A percentile compares a stretch with the other conserved stretches of the same genome.
Evolutionary conservation across 331 rosid genomes (phyloP).

Genomic region (Pyrus hybrid): DNA sequence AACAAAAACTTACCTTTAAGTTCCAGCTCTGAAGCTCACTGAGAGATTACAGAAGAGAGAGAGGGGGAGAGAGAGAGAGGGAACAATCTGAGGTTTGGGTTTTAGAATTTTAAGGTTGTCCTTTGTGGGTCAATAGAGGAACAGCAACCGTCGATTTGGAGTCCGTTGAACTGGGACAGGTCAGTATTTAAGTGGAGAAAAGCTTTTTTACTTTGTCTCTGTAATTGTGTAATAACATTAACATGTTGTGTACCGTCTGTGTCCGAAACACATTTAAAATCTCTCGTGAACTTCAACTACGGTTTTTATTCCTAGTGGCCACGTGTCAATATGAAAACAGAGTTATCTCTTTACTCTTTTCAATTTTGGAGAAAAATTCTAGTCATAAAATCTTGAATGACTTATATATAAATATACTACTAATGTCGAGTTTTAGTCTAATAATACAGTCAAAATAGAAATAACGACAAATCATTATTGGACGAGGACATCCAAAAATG

Average conservation of each 20-base stretch:
- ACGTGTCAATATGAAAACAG: background rate
- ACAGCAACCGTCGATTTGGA: conserved; percentile 3
- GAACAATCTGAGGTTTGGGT: background rate
- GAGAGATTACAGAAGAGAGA: background rate
- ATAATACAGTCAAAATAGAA: too few relatives aligned
- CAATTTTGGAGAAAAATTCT: background rate
- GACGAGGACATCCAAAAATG: too few relatives aligned
- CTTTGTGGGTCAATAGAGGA: background rate
- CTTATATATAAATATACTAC: too few relatives aligned
- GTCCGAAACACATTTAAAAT: too few relatives aligned
- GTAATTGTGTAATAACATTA: too few relatives aligned
- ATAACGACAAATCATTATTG: too few relatives aligned
- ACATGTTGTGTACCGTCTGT: too few relatives aligned
- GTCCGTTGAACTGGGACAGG: background rate
- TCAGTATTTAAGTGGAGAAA: too few relatives aligned
- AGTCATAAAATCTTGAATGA: background rate
- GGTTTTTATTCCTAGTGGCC: background rate
- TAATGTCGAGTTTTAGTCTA: too few relatives aligned
- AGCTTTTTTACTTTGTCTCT: rapidly evolving
- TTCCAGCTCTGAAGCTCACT: background rate
- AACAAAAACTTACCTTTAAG: conserved; percentile 2
- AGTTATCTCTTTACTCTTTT: background rate
- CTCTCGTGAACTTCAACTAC: background rate
- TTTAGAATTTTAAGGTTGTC: background rate
- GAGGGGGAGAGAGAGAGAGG: background rate